Percentiles rank a stretch among this genome's conserved stretches.
phyloP scores from a whole-genome alignment of 169 alveolate species.

The Fabrea salina region DNA sequence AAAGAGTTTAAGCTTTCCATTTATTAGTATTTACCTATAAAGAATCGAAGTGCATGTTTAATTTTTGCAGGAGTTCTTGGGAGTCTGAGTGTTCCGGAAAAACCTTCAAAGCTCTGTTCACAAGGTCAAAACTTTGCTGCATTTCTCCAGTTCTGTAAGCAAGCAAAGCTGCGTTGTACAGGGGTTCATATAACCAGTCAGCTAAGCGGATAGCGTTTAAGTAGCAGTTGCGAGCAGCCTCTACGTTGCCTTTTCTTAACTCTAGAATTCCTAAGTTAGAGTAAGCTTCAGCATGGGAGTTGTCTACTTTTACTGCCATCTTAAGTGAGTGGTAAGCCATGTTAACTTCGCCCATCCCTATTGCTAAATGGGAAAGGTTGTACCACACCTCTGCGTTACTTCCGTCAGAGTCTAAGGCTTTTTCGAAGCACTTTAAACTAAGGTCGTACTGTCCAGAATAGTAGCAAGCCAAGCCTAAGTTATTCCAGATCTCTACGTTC shows the following conservation, averaged over 20 bases:
- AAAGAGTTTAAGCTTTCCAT: too few relatives aligned
- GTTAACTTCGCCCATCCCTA: conserved; percentile 87
- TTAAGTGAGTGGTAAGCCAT: conserved; percentile 78
- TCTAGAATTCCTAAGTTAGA: conserved; percentile 88
- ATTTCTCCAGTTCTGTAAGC: conserved; percentile 79
- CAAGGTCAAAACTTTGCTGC: conserved; percentile 77
- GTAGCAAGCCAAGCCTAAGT: conserved; percentile 80
- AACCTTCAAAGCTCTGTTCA: conserved; percentile 71
- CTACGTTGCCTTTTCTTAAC: conserved; percentile 70
- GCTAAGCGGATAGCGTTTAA: conserved; percentile 58
- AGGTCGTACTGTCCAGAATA: conserved; percentile 86
- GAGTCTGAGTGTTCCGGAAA: conserved; percentile 87
- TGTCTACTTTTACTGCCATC: conserved; percentile 77
- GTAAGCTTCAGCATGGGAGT: conserved; percentile 84
- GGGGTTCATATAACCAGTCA: conserved; percentile 82
- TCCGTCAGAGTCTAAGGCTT: conserved; percentile 81
- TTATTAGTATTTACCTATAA: not conserved
- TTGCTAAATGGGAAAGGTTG: conserved; percentile 77
- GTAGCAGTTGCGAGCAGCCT: conserved; percentile 64
- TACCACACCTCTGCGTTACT: conserved; percentile 86
- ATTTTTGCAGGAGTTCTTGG: conserved; percentile 73
- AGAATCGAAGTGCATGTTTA: conserved; percentile 41
- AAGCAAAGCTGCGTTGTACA: conserved; percentile 79
- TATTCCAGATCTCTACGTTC: conserved; percentile 87
- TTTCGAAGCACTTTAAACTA: conserved; percentile 83